Conservation (phyloP, 169 alveolate species). For the Plasmodium cynomolgi region DNA sequence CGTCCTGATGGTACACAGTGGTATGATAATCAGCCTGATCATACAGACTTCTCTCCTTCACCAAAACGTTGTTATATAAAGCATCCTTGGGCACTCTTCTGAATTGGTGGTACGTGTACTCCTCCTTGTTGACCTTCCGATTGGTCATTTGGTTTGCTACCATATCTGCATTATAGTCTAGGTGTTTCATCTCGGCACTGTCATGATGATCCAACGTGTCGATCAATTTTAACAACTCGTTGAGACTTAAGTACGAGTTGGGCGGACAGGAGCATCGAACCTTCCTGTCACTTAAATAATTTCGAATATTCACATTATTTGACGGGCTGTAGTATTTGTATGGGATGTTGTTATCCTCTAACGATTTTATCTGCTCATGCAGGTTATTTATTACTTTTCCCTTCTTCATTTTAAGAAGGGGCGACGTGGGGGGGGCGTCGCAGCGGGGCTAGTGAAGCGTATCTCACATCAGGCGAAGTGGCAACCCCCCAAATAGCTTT, state of each 20-base stretch:
- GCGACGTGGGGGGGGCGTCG: neutral
- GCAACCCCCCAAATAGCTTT: neutral
- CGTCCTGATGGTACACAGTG: neutral
- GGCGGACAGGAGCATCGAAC: slow-evolving; percentile 11
- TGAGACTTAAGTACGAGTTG: slow-evolving; percentile 39
- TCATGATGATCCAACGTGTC: slow-evolving; percentile 33
- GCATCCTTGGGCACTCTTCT: neutral
- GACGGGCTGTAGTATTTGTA: slow-evolving; percentile 41
- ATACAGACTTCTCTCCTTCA: neutral
- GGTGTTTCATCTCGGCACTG: neutral
- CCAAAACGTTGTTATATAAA: slow-evolving; percentile 6
- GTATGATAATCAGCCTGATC: neutral
- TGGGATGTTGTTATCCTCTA: slow-evolving; percentile 65
- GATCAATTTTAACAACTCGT: slow-evolving; percentile 29
- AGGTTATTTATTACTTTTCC: slow-evolving; percentile 44
- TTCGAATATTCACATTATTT: slow-evolving; percentile 52
- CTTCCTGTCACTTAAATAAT: slow-evolving; percentile 41
- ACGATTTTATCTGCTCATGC: slow-evolving; percentile 57
- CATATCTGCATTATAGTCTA: neutral
- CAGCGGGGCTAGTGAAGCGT: neutral
- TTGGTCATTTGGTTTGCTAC: neutral
- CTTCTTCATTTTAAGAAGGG: slow-evolving; percentile 16
- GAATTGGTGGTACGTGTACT: neutral
- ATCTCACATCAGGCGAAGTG: neutral
- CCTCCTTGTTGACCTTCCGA: neutral